Evolutionary conservation across 768 basidiomycete species (phyloP).

Genomic region (Pleurotus eryngii): DNA sequence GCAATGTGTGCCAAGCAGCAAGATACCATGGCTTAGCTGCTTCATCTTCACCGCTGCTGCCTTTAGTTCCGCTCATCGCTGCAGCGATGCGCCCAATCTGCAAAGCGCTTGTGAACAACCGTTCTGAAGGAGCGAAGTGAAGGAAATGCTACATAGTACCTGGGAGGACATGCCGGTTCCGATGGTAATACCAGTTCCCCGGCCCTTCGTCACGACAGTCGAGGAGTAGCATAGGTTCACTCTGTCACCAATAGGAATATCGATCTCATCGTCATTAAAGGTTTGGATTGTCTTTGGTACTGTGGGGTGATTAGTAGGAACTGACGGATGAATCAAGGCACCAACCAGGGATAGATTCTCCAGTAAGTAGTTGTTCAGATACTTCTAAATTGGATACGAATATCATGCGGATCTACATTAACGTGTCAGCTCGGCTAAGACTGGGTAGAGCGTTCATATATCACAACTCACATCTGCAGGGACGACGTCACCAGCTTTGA

Average conservation of each 20-base stretch:
- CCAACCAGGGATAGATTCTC: constrained; percentile 45
- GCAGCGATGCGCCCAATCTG: constrained; percentile 37
- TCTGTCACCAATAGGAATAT: constrained; percentile 28
- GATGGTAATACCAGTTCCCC: constrained; percentile 11
- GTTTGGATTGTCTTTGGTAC: constrained; percentile 38
- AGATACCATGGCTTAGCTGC: constrained; percentile 18
- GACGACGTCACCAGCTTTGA: constrained; percentile 39
- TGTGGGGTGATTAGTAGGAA: constrained; percentile 4
- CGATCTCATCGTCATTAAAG: constrained; percentile 25
- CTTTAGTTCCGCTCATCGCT: constrained; percentile 27
- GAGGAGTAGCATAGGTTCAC: constrained; percentile 13
- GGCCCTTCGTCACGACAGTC: constrained; percentile 12
- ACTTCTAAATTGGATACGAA: constrained; percentile 44
- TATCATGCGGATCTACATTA: constrained; percentile 34
- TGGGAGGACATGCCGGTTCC: constrained; percentile 1
- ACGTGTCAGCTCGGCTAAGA: not conserved
- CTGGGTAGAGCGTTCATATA: not conserved
- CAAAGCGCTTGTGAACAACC: not conserved
- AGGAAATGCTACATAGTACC: constrained; percentile 8
- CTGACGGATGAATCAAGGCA: not conserved
- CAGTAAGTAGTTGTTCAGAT: constrained; percentile 51
- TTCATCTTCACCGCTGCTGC: constrained; percentile 5
- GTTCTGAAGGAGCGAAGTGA: not conserved
- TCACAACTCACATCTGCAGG: constrained; percentile 42
- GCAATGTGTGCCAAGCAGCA: constrained; percentile 18